These are phyloP conservation scores for Zymoseptoria crescenta DNA, from an alignment of 2,329 filamentous ascomycete genomes.

Conservation along the genomic window DNA sequence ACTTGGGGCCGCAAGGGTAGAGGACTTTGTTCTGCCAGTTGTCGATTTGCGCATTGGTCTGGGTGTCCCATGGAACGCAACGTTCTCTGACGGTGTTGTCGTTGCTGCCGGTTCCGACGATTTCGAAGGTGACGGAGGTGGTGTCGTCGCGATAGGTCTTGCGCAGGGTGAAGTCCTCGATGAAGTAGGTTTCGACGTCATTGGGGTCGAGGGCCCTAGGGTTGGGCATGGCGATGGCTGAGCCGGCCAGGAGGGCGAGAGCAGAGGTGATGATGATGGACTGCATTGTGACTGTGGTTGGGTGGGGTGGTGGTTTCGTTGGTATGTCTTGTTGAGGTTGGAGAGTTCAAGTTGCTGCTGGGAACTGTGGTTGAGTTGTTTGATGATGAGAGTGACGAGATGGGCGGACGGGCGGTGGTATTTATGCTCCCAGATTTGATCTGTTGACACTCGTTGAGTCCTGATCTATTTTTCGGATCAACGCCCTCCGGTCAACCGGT, in stretches of 20 bases:
- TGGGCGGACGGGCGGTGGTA: too few species aligned
- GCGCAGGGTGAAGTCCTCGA: constrained; percentile 10
- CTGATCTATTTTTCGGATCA: too few species aligned
- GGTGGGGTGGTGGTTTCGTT: too few species aligned
- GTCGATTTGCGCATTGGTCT: background rate
- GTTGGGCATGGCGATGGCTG: constrained; percentile 5
- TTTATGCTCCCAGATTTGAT: too few species aligned
- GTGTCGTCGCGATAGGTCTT: constrained; percentile 7
- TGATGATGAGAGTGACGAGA: too few species aligned
- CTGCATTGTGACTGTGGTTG: too few species aligned
- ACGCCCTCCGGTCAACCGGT: too few species aligned
- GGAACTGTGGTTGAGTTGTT: too few species aligned
- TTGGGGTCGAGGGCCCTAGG: too few species aligned
- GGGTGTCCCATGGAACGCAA: constrained; percentile 5
- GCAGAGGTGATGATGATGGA: constrained; percentile 8
- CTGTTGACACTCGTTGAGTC: too few species aligned
- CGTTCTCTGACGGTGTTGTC: constrained; percentile 5
- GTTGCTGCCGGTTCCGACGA: constrained; percentile 9
- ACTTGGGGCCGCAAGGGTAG: constrained; percentile 9
- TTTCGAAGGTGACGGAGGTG: constrained; percentile 9
- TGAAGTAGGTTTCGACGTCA: constrained; percentile 10
- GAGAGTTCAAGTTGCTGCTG: background rate
- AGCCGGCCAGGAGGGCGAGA: constrained; percentile 4
- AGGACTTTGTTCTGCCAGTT: constrained; percentile 3
- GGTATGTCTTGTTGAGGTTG: background rate